Evolutionary conservation across 2,329 filamentous ascomycete genomes (phyloP).

Genomic region (Aurifilum marmelostoma): DNA sequence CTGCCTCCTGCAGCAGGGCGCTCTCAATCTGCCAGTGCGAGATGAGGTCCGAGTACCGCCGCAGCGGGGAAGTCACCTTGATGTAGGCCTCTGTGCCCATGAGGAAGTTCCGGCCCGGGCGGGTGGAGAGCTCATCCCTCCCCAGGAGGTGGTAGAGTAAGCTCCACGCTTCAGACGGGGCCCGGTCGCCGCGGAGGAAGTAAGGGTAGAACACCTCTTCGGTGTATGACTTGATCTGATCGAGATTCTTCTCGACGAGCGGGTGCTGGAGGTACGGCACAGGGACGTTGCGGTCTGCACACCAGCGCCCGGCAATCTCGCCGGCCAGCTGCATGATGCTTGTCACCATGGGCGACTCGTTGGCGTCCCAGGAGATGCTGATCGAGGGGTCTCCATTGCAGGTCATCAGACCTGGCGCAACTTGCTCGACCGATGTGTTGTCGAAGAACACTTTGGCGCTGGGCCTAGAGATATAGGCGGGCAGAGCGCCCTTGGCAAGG

Average conservation of each 20-base stretch:
- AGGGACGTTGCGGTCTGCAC: slow-evolving; percentile 58
- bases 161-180: slow-evolving; percentile 38
- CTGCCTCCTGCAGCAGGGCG: slow-evolving; percentile 52
- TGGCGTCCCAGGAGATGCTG: slow-evolving; percentile 41
- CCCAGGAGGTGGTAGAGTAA: slow-evolving; percentile 49
- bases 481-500: slow-evolving; percentile 53
- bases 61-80: slow-evolving; percentile 68
- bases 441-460: slow-evolving; percentile 49
- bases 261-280: slow-evolving; percentile 61
- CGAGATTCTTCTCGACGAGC: slow-evolving; percentile 43
- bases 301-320: slow-evolving; percentile 65
- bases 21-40: slow-evolving; percentile 70
- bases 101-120: slow-evolving; percentile 57
- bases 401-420: slow-evolving; percentile 35
- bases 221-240: slow-evolving; percentile 43
- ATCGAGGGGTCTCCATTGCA: slow-evolving; percentile 57
- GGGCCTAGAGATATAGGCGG: slow-evolving; percentile 49
- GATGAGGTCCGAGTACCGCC: slow-evolving; percentile 65
- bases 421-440: slow-evolving; percentile 34
- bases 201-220: slow-evolving; percentile 45
- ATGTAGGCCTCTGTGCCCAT: slow-evolving; percentile 64
- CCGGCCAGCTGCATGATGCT: slow-evolving; percentile 65
- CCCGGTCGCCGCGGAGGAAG: slow-evolving; percentile 40
- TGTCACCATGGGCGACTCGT: slow-evolving; percentile 45
- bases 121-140: slow-evolving; percentile 54